Base-by-base conservation (phyloP, 495 filamentous ascomycete genomes). In the Annulohypoxylon moriforme region DNA sequence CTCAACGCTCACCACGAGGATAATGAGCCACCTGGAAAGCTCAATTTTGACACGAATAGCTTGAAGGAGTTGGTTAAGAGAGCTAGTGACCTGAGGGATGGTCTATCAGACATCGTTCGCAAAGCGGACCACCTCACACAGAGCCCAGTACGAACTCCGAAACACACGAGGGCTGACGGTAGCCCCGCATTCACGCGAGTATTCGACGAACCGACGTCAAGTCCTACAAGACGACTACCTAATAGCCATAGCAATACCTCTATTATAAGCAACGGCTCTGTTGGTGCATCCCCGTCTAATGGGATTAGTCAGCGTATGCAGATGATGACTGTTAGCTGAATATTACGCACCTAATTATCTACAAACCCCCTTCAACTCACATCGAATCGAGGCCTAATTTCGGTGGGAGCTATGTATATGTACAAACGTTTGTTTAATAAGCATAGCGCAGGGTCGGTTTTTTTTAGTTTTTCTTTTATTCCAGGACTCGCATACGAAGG, bases 41-140 rank as follows among this genome's bases (percentile, higher is more conserved):
- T 97, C 33, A 92, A 93, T 13, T 98, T 98, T 71, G 94, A 97
- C 76, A 97, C 94, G 9, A 93, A 91, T 33, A 96, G 93, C 64
- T 88, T 98, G 20, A 89, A 90, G 66, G 92, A 95, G 77, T 84
- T 98, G 52, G 94, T 98, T 16, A 89, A 92, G 64, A 91, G 94
- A 40, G 94, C 94, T 2, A 90, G 90, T 31, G 89, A 89, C 11
- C 86, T 97, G 22, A 91, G 87, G 9, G 89, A 92, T 66, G 86
- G 87, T 4, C 80, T 94, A 53, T 91, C 91, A 49, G 92, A 94
- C 60, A 83, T 92, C 11, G 88, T 96, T 68, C 91, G 93, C 58
- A 89, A 90, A 74, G 93, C 92, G 44, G 94, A 97, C 75, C 89
- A 90, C 42, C 84, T 90, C 16, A 83, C 90, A 16, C 84, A 89